phyloP scores from a whole-genome alignment of 352 stramenopile species.

The Aphanomyces cochlioides region DNA sequence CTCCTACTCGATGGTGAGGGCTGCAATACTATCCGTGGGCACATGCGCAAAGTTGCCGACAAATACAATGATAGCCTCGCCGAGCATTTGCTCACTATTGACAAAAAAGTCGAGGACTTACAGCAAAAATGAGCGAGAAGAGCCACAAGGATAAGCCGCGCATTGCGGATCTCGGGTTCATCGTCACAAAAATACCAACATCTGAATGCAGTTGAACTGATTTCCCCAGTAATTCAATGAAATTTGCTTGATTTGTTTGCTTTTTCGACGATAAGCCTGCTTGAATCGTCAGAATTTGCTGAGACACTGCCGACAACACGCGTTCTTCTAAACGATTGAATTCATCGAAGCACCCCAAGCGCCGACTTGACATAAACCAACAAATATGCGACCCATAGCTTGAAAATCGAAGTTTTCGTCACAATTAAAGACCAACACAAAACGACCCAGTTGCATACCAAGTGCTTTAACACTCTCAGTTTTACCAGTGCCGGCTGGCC shows the following conservation, averaged over 20 bases:
- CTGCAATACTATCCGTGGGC: too few relatives aligned
- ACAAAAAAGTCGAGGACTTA: too few relatives aligned
- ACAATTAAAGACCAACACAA: conserved; percentile 99
- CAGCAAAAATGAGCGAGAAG: too few relatives aligned
- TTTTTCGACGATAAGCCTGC: conserved; percentile 87
- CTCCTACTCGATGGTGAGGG: too few relatives aligned
- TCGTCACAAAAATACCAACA: conserved; percentile 99
- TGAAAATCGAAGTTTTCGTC: conserved; percentile 99
- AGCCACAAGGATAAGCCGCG: too few relatives aligned
- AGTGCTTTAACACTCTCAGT: conserved; percentile 99
- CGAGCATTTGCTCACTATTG: too few relatives aligned
- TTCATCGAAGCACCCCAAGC: conserved; percentile 99
- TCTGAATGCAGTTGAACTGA: conserved; percentile 94
- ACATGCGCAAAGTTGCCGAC: too few relatives aligned
- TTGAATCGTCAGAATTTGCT: conserved; percentile 99
- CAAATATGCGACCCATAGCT: conserved; percentile 99
- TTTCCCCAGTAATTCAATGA: conserved; percentile 95
- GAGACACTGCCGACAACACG: conserved; percentile 98
- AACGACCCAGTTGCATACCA: conserved; percentile 97
- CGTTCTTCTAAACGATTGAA: conserved; percentile 99
- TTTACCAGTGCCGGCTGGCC: conserved; percentile 99
- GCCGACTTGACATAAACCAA: conserved; percentile 98
- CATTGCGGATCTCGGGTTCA: too few relatives aligned
- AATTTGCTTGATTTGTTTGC: conserved; percentile 35
- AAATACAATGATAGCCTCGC: too few relatives aligned